phyloP scores from a whole-genome alignment of 768 basidiomycete species.

The Boletus speciosus region DNA sequence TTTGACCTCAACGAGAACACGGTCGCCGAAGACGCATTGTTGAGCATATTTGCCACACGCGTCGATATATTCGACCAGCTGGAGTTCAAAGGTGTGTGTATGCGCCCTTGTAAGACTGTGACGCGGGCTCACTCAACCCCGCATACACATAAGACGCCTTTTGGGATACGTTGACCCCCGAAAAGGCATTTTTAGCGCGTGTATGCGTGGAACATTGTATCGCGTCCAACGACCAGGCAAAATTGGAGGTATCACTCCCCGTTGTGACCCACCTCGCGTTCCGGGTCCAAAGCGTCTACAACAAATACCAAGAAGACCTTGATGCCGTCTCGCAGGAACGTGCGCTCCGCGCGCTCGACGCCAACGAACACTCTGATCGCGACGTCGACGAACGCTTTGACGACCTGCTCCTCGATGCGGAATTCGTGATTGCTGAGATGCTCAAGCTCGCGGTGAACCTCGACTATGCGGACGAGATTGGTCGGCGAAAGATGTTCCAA shows the following conservation, averaged over 20 bases:
- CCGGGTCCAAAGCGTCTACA: slow-evolving; percentile 67
- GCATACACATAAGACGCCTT: slow-evolving; percentile 51
- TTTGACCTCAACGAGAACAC: slow-evolving; percentile 58
- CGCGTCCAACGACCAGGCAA: slow-evolving; percentile 52
- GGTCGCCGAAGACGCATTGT: slow-evolving; percentile 71
- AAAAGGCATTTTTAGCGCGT: slow-evolving; percentile 76
- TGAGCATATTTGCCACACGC: slow-evolving; percentile 65
- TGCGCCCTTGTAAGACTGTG: neutral
- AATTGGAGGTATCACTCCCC: slow-evolving; percentile 70
- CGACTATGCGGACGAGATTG: slow-evolving; percentile 92
- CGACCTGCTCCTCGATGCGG: slow-evolving; percentile 30
- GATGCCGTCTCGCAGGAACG: slow-evolving; percentile 40
- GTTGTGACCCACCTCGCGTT: slow-evolving; percentile 83
- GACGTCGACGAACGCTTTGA: slow-evolving; percentile 48
- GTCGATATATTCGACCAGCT: slow-evolving; percentile 64
- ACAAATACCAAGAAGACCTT: slow-evolving; percentile 49
- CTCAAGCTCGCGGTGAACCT: slow-evolving; percentile 72
- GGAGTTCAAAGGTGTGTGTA: slow-evolving; percentile 60
- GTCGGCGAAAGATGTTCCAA: slow-evolving; percentile 81
- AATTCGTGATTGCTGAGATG: slow-evolving; percentile 78
- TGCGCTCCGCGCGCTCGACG: slow-evolving; percentile 27
- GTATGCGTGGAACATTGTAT: slow-evolving; percentile 81
- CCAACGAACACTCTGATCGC: slow-evolving; percentile 33
- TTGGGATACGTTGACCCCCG: slow-evolving; percentile 69
- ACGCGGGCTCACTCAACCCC: neutral